Evolutionary conservation across 2,329 filamentous ascomycete genomes (phyloP).

Genomic region (Fusarium duplospermum): DNA sequence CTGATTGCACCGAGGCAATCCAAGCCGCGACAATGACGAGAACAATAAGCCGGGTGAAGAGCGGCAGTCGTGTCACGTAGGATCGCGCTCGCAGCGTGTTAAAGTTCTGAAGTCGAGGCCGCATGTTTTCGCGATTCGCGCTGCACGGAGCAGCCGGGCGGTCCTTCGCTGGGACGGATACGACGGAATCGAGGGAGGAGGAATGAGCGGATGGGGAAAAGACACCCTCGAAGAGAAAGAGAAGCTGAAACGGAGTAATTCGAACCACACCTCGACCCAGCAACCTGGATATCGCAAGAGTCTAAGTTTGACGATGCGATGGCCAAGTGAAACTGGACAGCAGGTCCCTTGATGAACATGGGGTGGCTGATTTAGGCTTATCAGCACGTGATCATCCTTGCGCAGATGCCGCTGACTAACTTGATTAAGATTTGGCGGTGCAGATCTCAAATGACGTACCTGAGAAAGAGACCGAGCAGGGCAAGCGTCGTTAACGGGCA

Average conservation of each 20-base stretch:
- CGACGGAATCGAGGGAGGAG: neutral
- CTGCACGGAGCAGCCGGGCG: conserved; percentile 42
- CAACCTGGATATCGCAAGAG: conserved; percentile 25
- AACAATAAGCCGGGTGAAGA: conserved; percentile 82
- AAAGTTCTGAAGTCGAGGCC: conserved; percentile 59
- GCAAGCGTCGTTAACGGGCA: neutral
- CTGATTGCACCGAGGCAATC: conserved; percentile 74
- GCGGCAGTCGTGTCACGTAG: conserved; percentile 85
- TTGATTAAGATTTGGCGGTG: neutral
- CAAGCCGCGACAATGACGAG: conserved; percentile 72
- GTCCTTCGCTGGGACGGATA: conserved; percentile 15
- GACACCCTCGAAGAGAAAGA: neutral
- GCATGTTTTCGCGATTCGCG: conserved; percentile 44
- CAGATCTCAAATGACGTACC: neutral
- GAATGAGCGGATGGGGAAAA: neutral
- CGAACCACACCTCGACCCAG: conserved; percentile 21
- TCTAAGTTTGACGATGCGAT: conserved; percentile 17
- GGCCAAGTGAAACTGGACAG: conserved; percentile 38
- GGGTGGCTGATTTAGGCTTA: conserved; percentile 20
- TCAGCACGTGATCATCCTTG: conserved; percentile 39
- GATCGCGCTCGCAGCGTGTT: conserved; percentile 80
- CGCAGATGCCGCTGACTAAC: neutral
- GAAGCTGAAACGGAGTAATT: conserved; percentile 5
- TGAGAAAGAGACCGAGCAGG: neutral
- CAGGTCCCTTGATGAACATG: conserved; percentile 20